These are phyloP conservation scores for Yamadazyma sp. DNA, from an alignment of 1,139 yeast genomes.

Conservation along the genomic window DNA sequence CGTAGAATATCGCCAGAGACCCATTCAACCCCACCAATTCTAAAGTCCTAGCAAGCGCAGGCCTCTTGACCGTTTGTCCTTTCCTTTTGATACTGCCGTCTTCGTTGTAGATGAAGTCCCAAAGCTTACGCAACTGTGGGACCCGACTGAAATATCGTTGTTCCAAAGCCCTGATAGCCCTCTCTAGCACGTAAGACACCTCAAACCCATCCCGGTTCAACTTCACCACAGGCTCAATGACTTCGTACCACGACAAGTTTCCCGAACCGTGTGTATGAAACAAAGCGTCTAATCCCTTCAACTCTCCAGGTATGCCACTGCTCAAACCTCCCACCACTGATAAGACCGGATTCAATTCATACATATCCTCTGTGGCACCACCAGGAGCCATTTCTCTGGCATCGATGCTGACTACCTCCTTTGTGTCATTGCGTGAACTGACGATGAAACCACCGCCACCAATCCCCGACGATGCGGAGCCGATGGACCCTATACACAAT, in stretches of 20 bases:
- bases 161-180: conserved; percentile 23
- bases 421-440: conserved; percentile 42
- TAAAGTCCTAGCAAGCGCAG: conserved; percentile 64
- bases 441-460: conserved; percentile 93
- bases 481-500: conserved; percentile 80
- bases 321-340: conserved; percentile 83
- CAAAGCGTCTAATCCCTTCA: conserved; percentile 73
- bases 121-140: conserved; percentile 35
- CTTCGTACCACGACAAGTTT: conserved; percentile 65
- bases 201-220: conserved; percentile 69
- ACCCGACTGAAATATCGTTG: conserved; percentile 27
- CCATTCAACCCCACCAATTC: conserved; percentile 72
- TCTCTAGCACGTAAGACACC: conserved; percentile 49
- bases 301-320: conserved; percentile 85
- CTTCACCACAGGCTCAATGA: conserved; percentile 72
- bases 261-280: conserved; percentile 68
- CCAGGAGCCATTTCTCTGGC: conserved; percentile 88
- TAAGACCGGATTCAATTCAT: conserved; percentile 35
- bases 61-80: conserved; percentile 66
- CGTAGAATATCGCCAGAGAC: conserved; percentile 74
- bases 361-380: conserved; percentile 66
- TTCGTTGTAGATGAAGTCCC: conserved; percentile 54
- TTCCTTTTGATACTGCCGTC: conserved; percentile 33
- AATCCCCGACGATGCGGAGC: conserved; percentile 83
- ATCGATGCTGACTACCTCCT: conserved; percentile 64